Evolutionary conservation across 441 rosid genomes (phyloP), one percentile per base, ranked within the genome.

Genomic region (Populus trichocarpa): DNA sequence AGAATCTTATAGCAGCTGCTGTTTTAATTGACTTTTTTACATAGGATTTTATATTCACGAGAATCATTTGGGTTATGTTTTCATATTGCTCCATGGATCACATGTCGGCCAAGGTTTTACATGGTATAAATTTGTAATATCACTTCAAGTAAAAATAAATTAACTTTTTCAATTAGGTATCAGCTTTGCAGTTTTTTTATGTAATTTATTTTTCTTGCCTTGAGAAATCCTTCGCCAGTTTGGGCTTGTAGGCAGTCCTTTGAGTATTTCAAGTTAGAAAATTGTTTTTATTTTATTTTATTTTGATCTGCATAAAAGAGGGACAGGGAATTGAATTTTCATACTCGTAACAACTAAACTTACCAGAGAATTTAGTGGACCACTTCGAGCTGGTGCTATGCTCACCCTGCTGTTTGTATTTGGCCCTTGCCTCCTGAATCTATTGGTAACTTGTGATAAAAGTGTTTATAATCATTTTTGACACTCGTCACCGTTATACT

Each of bases 71-170:
- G 69, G n/a, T 22, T 72, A 72, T 71, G 14, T 33, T 61, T 72
- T 23, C 40, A 65, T 38, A 30, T 30, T 30, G 73, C 70, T 35
- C 20, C 40, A 84, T 81, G 89, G 87, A 84, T 72, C 22, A 38
- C 67, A 53, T 80, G 75, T 71, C 78, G 2, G 61, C 63, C 40
- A 73, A 76, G 67, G 77, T 75, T 71, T 67, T 73, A 46, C 76
- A 72, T 67, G 87, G 87, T 84, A 84, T 36, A 72, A 28, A 36
- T 64, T 40, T 32, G 12, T 5, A 13, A 13, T 32, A 25, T 20
- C 40, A 25, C 36, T 50, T 46, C 57, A 46, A 46, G 18, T 14
- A 5, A 46, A n/a, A n/a, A n/a, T n/a, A 46, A 14, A 46, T 46
- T 46, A 46, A 46, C 57, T 65, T 22, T 22, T 28, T 26, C 9